phyloP scores from a whole-genome alignment of 768 basidiomycete species.

The Kwoniella europaea region DNA sequence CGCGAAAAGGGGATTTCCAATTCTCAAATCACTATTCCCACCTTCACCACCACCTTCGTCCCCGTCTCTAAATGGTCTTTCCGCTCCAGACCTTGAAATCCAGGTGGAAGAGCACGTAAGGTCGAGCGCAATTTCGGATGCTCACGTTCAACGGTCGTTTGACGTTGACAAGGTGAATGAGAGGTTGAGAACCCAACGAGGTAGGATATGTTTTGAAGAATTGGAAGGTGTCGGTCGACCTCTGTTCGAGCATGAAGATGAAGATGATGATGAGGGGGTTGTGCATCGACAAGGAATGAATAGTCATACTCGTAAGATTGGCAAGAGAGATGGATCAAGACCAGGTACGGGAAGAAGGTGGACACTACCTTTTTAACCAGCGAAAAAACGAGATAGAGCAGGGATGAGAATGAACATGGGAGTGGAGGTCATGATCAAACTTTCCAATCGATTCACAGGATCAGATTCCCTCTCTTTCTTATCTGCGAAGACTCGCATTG shows the following conservation, averaged over 20 bases:
- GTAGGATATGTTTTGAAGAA: conserved; percentile 19
- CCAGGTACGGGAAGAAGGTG: conserved; percentile 11
- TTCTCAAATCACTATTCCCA: conserved; percentile 6
- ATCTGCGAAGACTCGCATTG: too few species aligned
- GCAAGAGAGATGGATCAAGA: not conserved
- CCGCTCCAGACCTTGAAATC: too few species aligned
- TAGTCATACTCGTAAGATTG: too few species aligned
- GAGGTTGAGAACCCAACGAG: conserved; percentile 1
- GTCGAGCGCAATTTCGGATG: too few species aligned
- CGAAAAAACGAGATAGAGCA: too few species aligned
- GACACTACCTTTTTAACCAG: conserved; percentile 16
- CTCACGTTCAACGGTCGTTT: not conserved
- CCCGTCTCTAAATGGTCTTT: not conserved
- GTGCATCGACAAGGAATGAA: too few species aligned
- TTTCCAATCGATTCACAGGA: too few species aligned
- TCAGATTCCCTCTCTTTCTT: too few species aligned
- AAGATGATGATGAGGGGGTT: not conserved
- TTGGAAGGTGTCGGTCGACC: conserved; percentile 21
- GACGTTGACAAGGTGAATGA: conserved; percentile 12
- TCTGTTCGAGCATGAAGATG: not conserved
- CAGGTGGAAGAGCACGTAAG: too few species aligned
- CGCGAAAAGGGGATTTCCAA: not conserved
- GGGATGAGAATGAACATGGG: too few species aligned
- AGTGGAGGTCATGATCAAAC: too few species aligned
- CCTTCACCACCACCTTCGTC: conserved; percentile 8